phyloP scores from a whole-genome alignment of 2,329 filamentous ascomycete species.

The Thyridium curvatum region DNA sequence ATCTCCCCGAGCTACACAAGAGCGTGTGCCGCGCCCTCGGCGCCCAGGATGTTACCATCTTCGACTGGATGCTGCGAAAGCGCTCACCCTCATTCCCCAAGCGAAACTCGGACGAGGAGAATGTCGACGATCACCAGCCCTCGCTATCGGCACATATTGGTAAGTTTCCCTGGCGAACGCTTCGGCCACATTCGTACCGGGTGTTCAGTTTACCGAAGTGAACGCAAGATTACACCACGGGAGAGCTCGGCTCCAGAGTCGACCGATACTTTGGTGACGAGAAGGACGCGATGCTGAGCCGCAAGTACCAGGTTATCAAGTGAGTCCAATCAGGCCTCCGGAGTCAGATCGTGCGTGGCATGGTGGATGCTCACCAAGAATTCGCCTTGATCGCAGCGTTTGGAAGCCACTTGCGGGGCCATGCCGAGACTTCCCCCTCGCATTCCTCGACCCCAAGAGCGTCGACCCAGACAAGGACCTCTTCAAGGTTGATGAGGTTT shows the following conservation, averaged over 20 bases:
- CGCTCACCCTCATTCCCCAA: conserved; percentile 7
- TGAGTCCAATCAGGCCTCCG: conserved; percentile 1
- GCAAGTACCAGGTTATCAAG: conserved; percentile 10
- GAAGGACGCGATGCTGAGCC: conserved; percentile 5
- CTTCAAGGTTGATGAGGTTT: conserved; percentile 11
- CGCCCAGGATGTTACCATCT: conserved; percentile 9
- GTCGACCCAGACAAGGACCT: conserved; percentile 9
- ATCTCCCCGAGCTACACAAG: conserved; percentile 9
- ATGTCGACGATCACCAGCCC: conserved; percentile 6
- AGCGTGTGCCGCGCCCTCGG: conserved; percentile 6
- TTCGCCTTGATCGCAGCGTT: conserved; percentile 5
- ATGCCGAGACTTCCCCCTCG: conserved; percentile 11
- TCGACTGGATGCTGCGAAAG: conserved; percentile 9
- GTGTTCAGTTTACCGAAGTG: no score
- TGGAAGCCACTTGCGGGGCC: conserved; percentile 12
- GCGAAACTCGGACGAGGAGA: conserved; percentile 3
- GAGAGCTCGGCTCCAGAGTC: conserved; percentile 6
- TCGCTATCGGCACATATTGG: conserved; percentile 9
- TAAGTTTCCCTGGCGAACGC: no score
- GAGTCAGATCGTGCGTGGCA: no score
- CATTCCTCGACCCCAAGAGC: conserved; percentile 8
- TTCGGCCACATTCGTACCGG: no score
- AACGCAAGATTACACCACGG: no score
- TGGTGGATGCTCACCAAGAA: not conserved
- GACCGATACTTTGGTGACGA: conserved; percentile 6